phyloP scores from a whole-genome alignment of 257 asterid genomes.

The Solanum medicagineum region DNA sequence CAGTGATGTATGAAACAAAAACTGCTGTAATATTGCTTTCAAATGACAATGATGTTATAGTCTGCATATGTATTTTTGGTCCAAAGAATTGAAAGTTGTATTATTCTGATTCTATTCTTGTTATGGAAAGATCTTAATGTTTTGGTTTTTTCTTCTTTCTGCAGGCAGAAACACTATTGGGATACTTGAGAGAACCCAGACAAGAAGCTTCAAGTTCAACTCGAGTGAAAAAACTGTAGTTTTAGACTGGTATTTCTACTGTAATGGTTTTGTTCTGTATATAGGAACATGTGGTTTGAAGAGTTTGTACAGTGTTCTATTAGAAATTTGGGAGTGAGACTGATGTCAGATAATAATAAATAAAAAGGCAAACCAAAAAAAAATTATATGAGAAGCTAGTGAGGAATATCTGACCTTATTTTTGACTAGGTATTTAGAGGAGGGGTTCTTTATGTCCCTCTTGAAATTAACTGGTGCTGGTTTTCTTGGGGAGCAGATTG shows the following conservation, averaged over 20 bases:
- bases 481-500: constrained; percentile 2
- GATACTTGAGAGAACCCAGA: constrained; percentile 89
- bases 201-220: constrained; percentile 74
- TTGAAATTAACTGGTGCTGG: constrained; percentile 20
- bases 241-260: constrained; percentile 16
- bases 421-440: constrained; percentile 21
- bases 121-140: neutral
- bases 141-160: neutral
- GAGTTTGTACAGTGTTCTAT: constrained; percentile 52
- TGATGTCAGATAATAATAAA: neutral
- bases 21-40: constrained; percentile 18
- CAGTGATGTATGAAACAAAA: neutral
- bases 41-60: neutral
- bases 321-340: constrained; percentile 8
- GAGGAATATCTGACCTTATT: constrained; percentile 36
- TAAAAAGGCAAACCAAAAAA: neutral
- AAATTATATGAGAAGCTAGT: constrained; percentile 12
- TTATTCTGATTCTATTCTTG: neutral
- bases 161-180: constrained; percentile 94
- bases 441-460: constrained; percentile 1
- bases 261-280: constrained; percentile 31
- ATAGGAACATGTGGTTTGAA: constrained; percentile 24
- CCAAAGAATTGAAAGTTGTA: constrained; percentile 1
- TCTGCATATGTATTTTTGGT: neutral
- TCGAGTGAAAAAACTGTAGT: constrained; percentile 9